Percentiles rank a stretch among this genome's conserved stretches.
Conservation (phyloP, 176 grass and related monocot species). For the Aegilops umbellulata region DNA sequence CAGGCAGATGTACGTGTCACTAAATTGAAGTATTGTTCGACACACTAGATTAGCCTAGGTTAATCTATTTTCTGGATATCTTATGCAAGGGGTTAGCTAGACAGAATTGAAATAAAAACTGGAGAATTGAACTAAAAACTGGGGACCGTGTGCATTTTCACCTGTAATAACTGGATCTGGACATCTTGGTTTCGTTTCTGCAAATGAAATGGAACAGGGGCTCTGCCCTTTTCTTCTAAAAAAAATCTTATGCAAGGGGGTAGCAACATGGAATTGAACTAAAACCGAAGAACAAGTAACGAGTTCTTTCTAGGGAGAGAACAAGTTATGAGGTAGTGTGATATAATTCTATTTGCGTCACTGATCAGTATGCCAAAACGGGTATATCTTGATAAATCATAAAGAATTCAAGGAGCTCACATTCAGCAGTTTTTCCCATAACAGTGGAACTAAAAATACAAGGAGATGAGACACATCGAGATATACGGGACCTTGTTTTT, state of each 20-base stretch:
- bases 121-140: too few relatives aligned
- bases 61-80: too few relatives aligned
- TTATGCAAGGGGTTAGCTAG: too few relatives aligned
- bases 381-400: neutral
- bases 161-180: too few relatives aligned
- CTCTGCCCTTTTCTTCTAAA: too few relatives aligned
- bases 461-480: neutral
- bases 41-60: too few relatives aligned
- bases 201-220: too few relatives aligned
- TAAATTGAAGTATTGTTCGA: too few relatives aligned
- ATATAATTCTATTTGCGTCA: neutral
- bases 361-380: neutral
- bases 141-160: too few relatives aligned
- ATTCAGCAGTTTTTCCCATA: neutral
- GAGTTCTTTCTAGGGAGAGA: neutral
- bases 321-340: conserved; percentile 39
- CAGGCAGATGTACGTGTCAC: too few relatives aligned
- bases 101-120: too few relatives aligned
- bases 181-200: too few relatives aligned
- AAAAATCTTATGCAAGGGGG: neutral
- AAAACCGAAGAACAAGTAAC: neutral
- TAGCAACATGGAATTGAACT: neutral
- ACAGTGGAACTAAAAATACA: neutral
- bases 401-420: neutral
- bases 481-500: conserved; percentile 71